Conservation (phyloP, 176 grass and related monocot species). For the Oryza officinalis region DNA sequence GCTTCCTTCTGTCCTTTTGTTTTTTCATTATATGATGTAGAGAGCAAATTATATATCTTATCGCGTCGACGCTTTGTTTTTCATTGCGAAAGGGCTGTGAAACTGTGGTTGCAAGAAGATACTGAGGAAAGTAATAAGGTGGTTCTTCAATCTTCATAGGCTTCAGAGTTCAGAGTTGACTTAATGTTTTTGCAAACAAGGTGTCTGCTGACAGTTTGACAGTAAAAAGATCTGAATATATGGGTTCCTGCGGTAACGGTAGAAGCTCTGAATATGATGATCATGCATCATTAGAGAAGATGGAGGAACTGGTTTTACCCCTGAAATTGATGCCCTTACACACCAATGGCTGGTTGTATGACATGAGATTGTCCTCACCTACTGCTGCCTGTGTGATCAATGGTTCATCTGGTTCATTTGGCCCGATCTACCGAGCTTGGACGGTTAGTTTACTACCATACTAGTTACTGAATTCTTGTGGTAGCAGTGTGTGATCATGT, state of each 20-base stretch:
- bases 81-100: not conserved
- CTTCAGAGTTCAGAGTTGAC: not conserved
- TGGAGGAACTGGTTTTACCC: conserved; percentile 15
- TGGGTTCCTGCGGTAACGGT: conserved; percentile 34
- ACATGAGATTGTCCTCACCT: conserved; percentile 56
- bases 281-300: conserved; percentile 3
- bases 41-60: not conserved
- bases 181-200: not conserved
- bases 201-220: not conserved
- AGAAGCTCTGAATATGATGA: not conserved
- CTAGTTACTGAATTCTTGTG: not conserved
- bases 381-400: conserved; percentile 30
- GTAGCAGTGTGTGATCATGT: not conserved
- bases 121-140: not conserved
- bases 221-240: conserved; percentile 10
- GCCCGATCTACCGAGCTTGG: conserved; percentile 42
- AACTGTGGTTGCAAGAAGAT: not conserved
- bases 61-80: not conserved
- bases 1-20: not conserved
- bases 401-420: conserved; percentile 2
- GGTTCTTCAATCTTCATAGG: conserved; percentile 17
- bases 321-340: conserved; percentile 14
- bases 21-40: conserved; percentile 10
- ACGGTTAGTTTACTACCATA: conserved; percentile 27
- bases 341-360: conserved; percentile 35